These are phyloP conservation scores for Arthrobotrys sinensis DNA, from an alignment of 2,329 filamentous ascomycete genomes.

Conservation along the genomic window DNA sequence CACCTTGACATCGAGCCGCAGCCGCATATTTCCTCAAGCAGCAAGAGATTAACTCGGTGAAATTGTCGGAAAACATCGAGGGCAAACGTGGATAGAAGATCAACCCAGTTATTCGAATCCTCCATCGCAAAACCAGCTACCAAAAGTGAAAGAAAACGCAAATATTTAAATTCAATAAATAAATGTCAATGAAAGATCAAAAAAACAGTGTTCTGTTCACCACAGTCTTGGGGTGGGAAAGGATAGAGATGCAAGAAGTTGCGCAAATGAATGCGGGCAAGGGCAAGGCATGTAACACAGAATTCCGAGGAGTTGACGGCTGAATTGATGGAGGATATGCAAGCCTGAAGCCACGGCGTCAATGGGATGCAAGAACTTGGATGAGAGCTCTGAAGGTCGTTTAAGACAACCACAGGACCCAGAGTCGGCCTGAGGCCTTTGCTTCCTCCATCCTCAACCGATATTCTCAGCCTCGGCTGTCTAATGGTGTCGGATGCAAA, in stretches of 20 bases:
- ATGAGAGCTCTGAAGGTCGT: neutral
- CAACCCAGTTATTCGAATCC: no score
- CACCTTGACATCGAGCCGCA: conserved; percentile 3
- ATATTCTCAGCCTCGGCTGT: neutral
- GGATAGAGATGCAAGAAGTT: no score
- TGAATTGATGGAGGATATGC: conserved; percentile 1
- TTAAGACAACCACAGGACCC: conserved; percentile 16
- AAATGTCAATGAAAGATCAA: no score
- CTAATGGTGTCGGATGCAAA: neutral
- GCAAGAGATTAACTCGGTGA: neutral
- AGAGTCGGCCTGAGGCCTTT: no score
- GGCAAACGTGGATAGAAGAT: neutral
- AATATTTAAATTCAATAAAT: no score
- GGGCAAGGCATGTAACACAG: neutral
- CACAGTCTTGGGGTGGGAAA: no score
- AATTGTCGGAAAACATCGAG: neutral
- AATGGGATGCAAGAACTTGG: neutral
- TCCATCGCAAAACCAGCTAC: no score
- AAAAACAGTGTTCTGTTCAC: no score
- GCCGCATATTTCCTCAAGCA: neutral
- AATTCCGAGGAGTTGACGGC: neutral
- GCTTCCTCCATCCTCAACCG: neutral
- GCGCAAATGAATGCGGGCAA: no score
- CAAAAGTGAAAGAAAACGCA: no score
- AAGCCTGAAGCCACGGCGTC: conserved; percentile 4